These are phyloP conservation scores for Aegilops speltoides DNA, from an alignment of 176 grass and related monocot genomes.

Conservation along the genomic window DNA sequence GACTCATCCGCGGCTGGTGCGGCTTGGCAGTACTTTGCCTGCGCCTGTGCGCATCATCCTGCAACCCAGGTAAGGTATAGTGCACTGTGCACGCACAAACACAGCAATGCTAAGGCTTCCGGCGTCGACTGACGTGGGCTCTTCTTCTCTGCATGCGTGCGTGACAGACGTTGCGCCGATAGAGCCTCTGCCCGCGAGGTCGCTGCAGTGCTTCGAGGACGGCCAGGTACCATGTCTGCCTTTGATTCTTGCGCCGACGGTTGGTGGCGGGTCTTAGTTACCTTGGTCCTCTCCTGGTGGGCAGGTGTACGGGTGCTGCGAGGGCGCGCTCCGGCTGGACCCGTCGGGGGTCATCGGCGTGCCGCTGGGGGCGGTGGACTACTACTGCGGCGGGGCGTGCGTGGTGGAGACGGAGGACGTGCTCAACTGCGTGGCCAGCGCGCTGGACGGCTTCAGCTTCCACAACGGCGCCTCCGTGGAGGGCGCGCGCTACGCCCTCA, in stretches of 20 bases:
- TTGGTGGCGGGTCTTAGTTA: not conserved
- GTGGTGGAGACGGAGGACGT: conserved; percentile 63
- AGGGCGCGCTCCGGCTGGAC: conserved; percentile 41
- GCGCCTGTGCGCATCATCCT: conserved; percentile 22
- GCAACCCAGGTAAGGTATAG: conserved; percentile 22
- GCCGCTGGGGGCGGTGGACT: conserved; percentile 27
- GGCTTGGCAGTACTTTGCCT: conserved; percentile 27
- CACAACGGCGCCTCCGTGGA: conserved; percentile 56
- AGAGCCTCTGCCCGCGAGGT: conserved; percentile 20
- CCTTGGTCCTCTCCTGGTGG: not conserved
- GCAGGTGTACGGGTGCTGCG: conserved; percentile 68
- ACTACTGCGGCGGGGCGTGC: conserved; percentile 69
- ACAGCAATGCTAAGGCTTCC: not conserved
- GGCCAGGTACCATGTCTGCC: conserved; percentile 20
- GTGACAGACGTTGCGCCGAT: not conserved
- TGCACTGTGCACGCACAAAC: not conserved
- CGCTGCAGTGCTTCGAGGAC: conserved; percentile 59
- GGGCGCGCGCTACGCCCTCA: conserved; percentile 46
- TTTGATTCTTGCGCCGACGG: not conserved
- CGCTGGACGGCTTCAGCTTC: conserved; percentile 58
- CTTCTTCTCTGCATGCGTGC: not conserved
- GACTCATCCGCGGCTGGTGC: conserved; percentile 18
- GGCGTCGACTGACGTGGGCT: not conserved
- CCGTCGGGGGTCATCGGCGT: conserved; percentile 41
- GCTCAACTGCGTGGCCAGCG: conserved; percentile 58